Percentiles rank a stretch among this genome's conserved stretches.
These are phyloP conservation scores for Leptographium galeiforme DNA, from an alignment of 2,329 filamentous ascomycete genomes.

Conservation along the genomic window DNA sequence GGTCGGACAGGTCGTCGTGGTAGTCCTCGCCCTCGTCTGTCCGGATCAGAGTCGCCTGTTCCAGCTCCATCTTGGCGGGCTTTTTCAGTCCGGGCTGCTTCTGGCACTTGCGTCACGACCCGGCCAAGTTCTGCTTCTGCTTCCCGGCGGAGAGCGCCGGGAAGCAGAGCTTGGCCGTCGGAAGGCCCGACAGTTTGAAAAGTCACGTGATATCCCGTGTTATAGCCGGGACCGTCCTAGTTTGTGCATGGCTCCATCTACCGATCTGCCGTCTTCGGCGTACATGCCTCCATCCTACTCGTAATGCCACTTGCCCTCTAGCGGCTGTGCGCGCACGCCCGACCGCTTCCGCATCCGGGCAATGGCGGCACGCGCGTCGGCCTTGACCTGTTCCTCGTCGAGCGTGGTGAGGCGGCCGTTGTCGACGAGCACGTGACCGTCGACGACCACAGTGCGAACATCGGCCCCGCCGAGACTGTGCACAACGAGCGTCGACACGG, in stretches of 20 bases:
- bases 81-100: not conserved
- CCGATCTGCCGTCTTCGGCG: too few relatives aligned
- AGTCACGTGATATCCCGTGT: too few relatives aligned
- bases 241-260: too few relatives aligned
- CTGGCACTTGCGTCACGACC: not conserved
- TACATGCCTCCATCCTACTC: not conserved
- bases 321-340: not conserved
- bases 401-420: not conserved
- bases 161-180: too few relatives aligned
- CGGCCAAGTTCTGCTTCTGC: too few relatives aligned
- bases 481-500: not conserved
- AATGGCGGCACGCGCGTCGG: not conserved
- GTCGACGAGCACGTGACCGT: not conserved
- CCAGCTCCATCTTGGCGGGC: too few relatives aligned
- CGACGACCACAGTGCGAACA: not conserved
- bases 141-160: too few relatives aligned
- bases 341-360: not conserved
- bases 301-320: not conserved
- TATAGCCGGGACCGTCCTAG: too few relatives aligned
- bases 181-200: too few relatives aligned
- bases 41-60: too few relatives aligned
- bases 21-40: too few relatives aligned
- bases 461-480: not conserved
- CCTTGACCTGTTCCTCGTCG: not conserved
- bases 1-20: too few relatives aligned